A percentile compares a stretch with the other conserved stretches of the same genome.
phyloP scores from a whole-genome alignment of 2,329 filamentous ascomycete species.

The Colletotrichum chlorophyti region DNA sequence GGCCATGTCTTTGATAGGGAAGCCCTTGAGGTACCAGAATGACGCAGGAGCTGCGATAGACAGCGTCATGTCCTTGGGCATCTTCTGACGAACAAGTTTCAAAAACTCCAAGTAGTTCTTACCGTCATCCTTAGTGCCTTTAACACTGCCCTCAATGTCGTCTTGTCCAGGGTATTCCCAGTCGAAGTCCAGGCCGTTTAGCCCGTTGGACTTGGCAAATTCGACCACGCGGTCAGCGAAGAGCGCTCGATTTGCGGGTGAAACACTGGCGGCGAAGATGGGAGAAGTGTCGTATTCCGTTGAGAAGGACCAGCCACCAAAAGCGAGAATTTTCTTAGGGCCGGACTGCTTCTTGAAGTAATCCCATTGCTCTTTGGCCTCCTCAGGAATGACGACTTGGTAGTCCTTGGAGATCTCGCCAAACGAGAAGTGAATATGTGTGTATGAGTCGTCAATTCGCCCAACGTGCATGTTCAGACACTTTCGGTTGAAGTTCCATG shows the following conservation, averaged over 20 bases:
- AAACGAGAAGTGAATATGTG: conserved; percentile 43
- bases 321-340: conserved; percentile 44
- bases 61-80: too few species aligned
- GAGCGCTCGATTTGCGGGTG: conserved; percentile 38
- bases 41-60: background rate
- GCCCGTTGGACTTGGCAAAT: background rate
- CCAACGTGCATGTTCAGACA: conserved; percentile 40
- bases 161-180: conserved; percentile 50
- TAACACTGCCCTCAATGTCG: conserved; percentile 32
- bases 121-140: conserved; percentile 32
- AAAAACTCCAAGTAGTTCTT: conserved; percentile 35
- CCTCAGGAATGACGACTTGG: conserved; percentile 32
- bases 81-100: too few species aligned
- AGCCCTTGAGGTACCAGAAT: conserved; percentile 28
- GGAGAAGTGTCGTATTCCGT: too few species aligned
- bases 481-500: conserved; percentile 36
- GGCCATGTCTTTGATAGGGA: conserved; percentile 29
- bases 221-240: background rate
- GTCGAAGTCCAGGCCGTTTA: conserved; percentile 45
- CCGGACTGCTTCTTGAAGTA: conserved; percentile 34
- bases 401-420: conserved; percentile 33
- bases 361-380: conserved; percentile 35
- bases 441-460: conserved; percentile 22
- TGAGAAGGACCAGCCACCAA: conserved; percentile 55
- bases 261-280: too few species aligned